Percentiles rank a stretch among this genome's conserved stretches.
These are phyloP conservation scores for Polytrichum formosum DNA, from an alignment of 225 moss, liverwort and hornwort genomes.

Conservation along the genomic window DNA sequence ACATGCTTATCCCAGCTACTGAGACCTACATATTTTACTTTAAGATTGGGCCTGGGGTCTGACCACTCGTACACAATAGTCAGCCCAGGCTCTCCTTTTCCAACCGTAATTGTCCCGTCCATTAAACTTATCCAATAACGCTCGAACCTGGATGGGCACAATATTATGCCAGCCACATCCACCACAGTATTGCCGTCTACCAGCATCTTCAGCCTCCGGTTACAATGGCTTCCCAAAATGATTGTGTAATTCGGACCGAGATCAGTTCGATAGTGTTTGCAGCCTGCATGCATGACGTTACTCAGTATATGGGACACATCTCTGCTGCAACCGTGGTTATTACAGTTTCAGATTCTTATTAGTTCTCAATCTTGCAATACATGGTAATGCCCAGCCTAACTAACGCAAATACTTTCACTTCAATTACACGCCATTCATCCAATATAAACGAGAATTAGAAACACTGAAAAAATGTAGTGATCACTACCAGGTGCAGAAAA, in stretches of 20 bases:
- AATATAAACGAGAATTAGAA: too few species aligned
- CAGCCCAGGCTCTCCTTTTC: slow-evolving; percentile 87
- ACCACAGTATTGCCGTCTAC: slow-evolving; percentile 84
- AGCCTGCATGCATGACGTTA: slow-evolving; percentile 29
- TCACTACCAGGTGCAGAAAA: too few species aligned
- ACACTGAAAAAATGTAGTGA: too few species aligned
- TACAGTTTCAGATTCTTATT: too few species aligned
- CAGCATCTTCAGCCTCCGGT: slow-evolving; percentile 81
- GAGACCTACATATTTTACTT: slow-evolving; percentile 73
- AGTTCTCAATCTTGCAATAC: too few species aligned
- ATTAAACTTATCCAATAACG: slow-evolving; percentile 87
- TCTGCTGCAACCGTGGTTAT: too few species aligned
- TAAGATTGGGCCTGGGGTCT: slow-evolving; percentile 73
- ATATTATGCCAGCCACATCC: slow-evolving; percentile 64
- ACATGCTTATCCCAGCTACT: slow-evolving; percentile 99
- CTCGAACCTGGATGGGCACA: slow-evolving; percentile 69
- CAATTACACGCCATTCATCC: too few species aligned
- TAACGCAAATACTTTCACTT: too few species aligned
- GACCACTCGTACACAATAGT: slow-evolving; percentile 74
- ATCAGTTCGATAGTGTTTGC: slow-evolving; percentile 96
- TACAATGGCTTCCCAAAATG: slow-evolving; percentile 92
- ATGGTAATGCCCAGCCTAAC: too few species aligned
- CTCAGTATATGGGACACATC: slow-evolving; percentile 11
- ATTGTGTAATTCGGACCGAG: slow-evolving; percentile 77
- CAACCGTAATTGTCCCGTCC: slow-evolving; percentile 75